Evolutionary conservation across 306 rosid genomes (phyloP).

Genomic region (Inga laurina): DNA sequence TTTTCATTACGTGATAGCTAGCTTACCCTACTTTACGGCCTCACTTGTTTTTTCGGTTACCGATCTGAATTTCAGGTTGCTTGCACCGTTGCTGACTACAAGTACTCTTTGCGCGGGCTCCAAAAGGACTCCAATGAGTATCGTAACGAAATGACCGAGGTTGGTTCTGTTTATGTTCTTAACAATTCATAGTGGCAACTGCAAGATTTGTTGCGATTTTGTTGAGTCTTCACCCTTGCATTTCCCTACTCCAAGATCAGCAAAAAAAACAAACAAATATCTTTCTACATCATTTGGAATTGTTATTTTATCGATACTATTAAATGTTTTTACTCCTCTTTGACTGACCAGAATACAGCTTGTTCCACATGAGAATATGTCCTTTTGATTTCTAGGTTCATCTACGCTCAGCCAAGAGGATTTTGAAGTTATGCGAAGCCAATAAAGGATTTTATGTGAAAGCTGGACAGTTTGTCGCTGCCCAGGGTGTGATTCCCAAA

Average conservation of each 20-base stretch:
- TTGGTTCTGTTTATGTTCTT: conserved; percentile 23
- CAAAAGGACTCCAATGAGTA: conserved; percentile 56
- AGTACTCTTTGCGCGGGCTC: conserved; percentile 60
- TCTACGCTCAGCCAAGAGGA: conserved; percentile 71
- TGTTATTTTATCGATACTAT: background rate
- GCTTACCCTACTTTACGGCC: background rate
- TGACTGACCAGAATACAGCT: background rate
- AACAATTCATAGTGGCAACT: background rate
- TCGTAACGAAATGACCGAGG: conserved; percentile 60
- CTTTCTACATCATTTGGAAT: background rate
- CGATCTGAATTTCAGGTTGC: conserved; percentile 52
- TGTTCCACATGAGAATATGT: conserved; percentile 21
- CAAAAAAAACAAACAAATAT: too few species aligned
- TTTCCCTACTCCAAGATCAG: too few species aligned
- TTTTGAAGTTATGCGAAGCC: conserved; percentile 69
- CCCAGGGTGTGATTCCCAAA: conserved; percentile 66
- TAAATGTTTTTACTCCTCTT: background rate
- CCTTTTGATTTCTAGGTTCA: conserved; percentile 61
- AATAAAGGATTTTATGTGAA: conserved; percentile 92
- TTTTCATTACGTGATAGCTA: background rate
- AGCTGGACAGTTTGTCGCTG: conserved; percentile 86
- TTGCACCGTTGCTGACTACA: conserved; percentile 63
- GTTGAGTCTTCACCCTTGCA: too few species aligned
- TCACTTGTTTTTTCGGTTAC: background rate
- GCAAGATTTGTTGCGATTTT: too few species aligned